A percentile compares a stretch with the other conserved stretches of the same genome.
Evolutionary conservation across 257 asterid genomes (phyloP).

Genomic region (Ilex aquifolium): DNA sequence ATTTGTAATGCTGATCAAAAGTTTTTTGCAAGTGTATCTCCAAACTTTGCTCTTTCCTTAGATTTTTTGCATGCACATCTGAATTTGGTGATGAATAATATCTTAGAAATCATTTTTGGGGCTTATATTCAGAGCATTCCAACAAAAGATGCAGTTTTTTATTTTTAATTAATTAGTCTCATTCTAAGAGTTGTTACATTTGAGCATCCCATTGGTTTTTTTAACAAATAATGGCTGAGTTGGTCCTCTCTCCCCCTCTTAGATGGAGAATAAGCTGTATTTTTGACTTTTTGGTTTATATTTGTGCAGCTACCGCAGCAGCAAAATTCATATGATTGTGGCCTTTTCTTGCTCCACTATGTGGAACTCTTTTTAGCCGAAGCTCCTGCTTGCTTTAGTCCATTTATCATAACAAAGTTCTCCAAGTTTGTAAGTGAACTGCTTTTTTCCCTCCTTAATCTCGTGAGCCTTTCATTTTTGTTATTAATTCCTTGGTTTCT

Average conservation of each 20-base stretch:
- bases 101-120: no score
- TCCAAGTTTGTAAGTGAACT: slow-evolving; percentile 62
- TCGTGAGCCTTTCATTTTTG: not conserved
- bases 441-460: slow-evolving; percentile 2
- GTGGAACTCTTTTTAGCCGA: slow-evolving; percentile 87
- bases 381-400: slow-evolving; percentile 55
- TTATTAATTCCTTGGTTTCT: slow-evolving; percentile 5
- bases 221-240: not conserved
- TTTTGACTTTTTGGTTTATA: slow-evolving; percentile 19
- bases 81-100: no score
- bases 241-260: not conserved
- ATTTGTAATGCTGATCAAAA: no score
- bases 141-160: not conserved
- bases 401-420: slow-evolving; percentile 55
- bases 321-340: slow-evolving; percentile 83
- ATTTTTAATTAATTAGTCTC: no score
- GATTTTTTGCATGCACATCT: no score
- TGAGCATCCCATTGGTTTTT: no score
- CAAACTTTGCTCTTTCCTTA: no score
- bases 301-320: slow-evolving; percentile 88
- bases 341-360: slow-evolving; percentile 91
- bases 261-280: not conserved
- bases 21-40: no score
- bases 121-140: no score
- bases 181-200: not conserved